phyloP scores from a whole-genome alignment of 2,329 filamentous ascomycete genomes.

The Colletotrichum sidae region DNA sequence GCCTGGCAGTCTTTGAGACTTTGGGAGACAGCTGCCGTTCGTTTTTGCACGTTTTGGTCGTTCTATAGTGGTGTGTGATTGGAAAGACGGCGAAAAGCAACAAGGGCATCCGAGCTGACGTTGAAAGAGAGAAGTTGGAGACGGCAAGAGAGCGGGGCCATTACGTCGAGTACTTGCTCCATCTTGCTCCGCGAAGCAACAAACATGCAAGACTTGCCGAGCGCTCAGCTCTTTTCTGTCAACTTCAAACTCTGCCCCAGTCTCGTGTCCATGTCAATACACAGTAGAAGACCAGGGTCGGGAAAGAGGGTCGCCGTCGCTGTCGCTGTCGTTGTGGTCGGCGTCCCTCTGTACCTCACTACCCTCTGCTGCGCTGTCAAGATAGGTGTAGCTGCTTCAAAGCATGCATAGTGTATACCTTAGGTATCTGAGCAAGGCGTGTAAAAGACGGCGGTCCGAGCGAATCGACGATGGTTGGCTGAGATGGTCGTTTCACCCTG shows the following conservation, averaged over 20 bases:
- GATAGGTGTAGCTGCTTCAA: too few species aligned
- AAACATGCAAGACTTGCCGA: slow-evolving; percentile 31
- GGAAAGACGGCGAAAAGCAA: slow-evolving; percentile 10
- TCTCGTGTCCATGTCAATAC: slow-evolving; percentile 1
- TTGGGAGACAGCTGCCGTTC: slow-evolving; percentile 7
- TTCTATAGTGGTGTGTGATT: background rate
- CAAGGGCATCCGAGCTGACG: slow-evolving; percentile 11
- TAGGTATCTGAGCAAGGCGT: too few species aligned
- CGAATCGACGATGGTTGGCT: too few species aligned
- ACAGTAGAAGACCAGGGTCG: background rate
- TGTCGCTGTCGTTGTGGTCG: too few species aligned
- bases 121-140: slow-evolving; percentile 24
- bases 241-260: slow-evolving; percentile 8
- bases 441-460: too few species aligned
- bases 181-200: slow-evolving; percentile 32
- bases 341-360: too few species aligned
- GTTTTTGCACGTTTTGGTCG: slow-evolving; percentile 20
- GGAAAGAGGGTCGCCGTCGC: too few species aligned
- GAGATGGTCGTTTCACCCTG: too few species aligned
- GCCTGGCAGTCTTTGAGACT: slow-evolving; percentile 4
- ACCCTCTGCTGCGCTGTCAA: too few species aligned
- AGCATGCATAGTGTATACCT: too few species aligned
- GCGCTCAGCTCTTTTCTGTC: slow-evolving; percentile 3
- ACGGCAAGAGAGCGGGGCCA: slow-evolving; percentile 5
- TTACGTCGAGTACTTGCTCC: slow-evolving; percentile 22